Percentiles rank a stretch among this genome's conserved stretches.
These are phyloP conservation scores for Podospora pseudopauciseta DNA, from an alignment of 495 filamentous ascomycete genomes.

Conservation along the genomic window DNA sequence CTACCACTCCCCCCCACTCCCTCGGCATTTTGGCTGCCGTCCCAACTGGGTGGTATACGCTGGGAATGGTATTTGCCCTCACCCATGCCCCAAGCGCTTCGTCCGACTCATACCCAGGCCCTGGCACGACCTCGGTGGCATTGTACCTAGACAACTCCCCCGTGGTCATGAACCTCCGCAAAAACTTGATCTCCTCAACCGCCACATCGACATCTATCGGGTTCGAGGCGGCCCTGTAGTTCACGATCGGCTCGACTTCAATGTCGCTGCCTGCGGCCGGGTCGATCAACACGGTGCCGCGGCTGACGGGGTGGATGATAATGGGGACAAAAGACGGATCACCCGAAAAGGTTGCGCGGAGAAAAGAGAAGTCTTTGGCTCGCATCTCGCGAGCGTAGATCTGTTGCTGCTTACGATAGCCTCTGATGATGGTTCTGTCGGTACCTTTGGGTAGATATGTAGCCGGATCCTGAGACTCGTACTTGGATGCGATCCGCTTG, in stretches of 20 bases:
- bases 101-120: constrained; percentile 24
- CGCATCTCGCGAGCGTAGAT: constrained; percentile 28
- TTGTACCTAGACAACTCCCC: background rate
- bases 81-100: constrained; percentile 30
- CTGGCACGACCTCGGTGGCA: constrained; percentile 30
- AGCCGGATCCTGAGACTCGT: constrained; percentile 21
- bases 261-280: constrained; percentile 20
- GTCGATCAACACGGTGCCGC: constrained; percentile 46
- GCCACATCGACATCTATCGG: constrained; percentile 40
- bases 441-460: constrained; percentile 38
- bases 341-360: constrained; percentile 13
- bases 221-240: constrained; percentile 42
- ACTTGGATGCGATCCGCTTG: constrained; percentile 19
- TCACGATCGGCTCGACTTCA: constrained; percentile 37
- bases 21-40: constrained; percentile 46
- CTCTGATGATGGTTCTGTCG: constrained; percentile 29
- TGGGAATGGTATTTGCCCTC: constrained; percentile 25
- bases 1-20: constrained; percentile 49
- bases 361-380: constrained; percentile 6
- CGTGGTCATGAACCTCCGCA: constrained; percentile 34
- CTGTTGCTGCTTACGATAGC: constrained; percentile 26
- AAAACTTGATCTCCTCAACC: constrained; percentile 36
- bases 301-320: constrained; percentile 39
- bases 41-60: constrained; percentile 38
- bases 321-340: constrained; percentile 32